Percentiles rank a stretch among this genome's conserved stretches.
phyloP scores from a whole-genome alignment of 2,329 filamentous ascomycete genomes.

The Apiospora aurea region DNA sequence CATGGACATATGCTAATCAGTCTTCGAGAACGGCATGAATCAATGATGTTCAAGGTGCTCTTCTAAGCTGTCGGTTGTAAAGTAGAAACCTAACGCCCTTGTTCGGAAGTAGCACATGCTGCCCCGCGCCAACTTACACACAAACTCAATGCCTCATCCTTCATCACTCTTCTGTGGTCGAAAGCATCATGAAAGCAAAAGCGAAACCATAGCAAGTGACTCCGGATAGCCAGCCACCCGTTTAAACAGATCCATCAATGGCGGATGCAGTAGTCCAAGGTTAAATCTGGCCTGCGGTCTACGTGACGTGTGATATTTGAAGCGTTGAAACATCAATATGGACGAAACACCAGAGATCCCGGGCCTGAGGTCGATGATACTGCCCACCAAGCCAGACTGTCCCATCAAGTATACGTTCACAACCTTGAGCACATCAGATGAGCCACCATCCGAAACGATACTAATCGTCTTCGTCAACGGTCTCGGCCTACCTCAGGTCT shows the following conservation, averaged over 20 bases:
- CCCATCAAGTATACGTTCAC: conserved; percentile 20
- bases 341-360: not conserved
- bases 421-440: not conserved
- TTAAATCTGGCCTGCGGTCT: not conserved
- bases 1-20: not conserved
- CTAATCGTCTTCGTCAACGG: conserved; percentile 25
- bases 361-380: not conserved
- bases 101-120: not conserved
- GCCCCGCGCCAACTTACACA: not conserved
- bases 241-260: not conserved
- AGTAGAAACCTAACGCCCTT: not conserved
- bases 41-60: too few species aligned
- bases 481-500: conserved; percentile 14
- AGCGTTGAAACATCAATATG: not conserved
- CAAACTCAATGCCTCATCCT: too few species aligned
- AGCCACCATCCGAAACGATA: not conserved
- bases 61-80: not conserved
- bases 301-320: not conserved
- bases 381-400: conserved; percentile 11
- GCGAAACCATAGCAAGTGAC: not conserved
- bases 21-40: too few species aligned
- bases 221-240: too few species aligned
- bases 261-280: not conserved
- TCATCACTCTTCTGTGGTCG: not conserved
- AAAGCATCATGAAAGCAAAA: not conserved